Percentiles rank a stretch among this genome's conserved stretches.
phyloP scores from a whole-genome alignment of 495 filamentous ascomycete species.

The Tuber indicum region DNA sequence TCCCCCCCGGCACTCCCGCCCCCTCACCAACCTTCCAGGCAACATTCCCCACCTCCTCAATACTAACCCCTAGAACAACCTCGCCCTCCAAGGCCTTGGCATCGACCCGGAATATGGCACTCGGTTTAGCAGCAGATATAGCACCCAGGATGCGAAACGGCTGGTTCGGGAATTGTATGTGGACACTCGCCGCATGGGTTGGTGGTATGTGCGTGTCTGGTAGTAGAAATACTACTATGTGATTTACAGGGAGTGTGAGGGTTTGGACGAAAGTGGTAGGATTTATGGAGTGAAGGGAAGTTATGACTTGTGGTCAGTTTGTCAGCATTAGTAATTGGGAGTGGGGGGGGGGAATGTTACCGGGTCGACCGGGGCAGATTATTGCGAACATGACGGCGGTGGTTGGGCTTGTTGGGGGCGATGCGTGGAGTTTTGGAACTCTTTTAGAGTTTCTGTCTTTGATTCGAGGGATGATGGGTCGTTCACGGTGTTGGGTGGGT shows the following conservation, averaged over 20 bases:
- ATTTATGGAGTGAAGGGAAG: constrained; percentile 55
- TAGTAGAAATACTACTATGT: constrained; percentile 83
- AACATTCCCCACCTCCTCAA: constrained; percentile 71
- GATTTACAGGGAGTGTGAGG: constrained; percentile 59
- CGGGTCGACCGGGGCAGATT: constrained; percentile 42
- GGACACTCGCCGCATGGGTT: constrained; percentile 78
- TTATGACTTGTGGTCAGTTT: constrained; percentile 50
- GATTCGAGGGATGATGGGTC: too few species aligned
- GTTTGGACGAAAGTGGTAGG: constrained; percentile 63
- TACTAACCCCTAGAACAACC: constrained; percentile 69
- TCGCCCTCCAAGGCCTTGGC: constrained; percentile 38
- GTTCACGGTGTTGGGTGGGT: too few species aligned
- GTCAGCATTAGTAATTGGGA: background rate
- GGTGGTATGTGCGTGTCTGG: constrained; percentile 68
- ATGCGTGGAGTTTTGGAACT: background rate
- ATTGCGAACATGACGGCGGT: constrained; percentile 40
- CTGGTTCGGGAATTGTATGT: constrained; percentile 60
- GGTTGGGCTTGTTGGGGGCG: background rate
- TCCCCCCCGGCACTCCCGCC: constrained; percentile 30
- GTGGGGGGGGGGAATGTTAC: constrained; percentile 28
- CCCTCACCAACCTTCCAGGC: constrained; percentile 54
- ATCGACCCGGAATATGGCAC: constrained; percentile 61
- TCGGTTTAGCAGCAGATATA: constrained; percentile 79
- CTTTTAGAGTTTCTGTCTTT: background rate
- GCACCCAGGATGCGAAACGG: constrained; percentile 78